These are phyloP conservation scores for Drechmeria coniospora DNA, from an alignment of 2,329 filamentous ascomycete genomes.

Conservation along the genomic window DNA sequence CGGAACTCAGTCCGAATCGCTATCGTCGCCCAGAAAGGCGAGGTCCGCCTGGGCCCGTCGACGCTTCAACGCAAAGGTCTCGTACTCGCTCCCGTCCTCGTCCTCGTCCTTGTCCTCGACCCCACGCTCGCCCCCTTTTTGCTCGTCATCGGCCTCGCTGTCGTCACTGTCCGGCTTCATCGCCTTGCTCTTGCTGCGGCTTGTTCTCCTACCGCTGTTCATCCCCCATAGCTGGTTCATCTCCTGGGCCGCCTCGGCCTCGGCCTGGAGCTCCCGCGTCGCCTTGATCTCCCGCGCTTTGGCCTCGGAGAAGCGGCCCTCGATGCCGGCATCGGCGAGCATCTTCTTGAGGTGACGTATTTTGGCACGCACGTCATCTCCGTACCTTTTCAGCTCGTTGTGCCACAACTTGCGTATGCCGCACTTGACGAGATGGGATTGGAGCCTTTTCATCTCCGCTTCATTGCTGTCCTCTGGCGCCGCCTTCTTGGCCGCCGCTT, in stretches of 20 bases:
- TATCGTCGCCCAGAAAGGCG: constrained; percentile 54
- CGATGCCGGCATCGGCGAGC: constrained; percentile 74
- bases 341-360: constrained; percentile 66
- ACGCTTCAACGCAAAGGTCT: constrained; percentile 27
- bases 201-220: constrained; percentile 23
- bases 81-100: constrained; percentile 15
- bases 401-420: constrained; percentile 87
- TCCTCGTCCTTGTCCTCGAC: constrained; percentile 16
- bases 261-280: constrained; percentile 64
- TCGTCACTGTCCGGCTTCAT: constrained; percentile 14
- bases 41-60: constrained; percentile 35
- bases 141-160: constrained; percentile 10
- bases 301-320: constrained; percentile 70
- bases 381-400: constrained; percentile 63
- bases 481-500: constrained; percentile 15
- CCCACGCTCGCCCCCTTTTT: constrained; percentile 10
- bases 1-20: constrained; percentile 48
- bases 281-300: constrained; percentile 82
- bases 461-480: constrained; percentile 43
- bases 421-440: constrained; percentile 76
- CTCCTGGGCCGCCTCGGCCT: constrained; percentile 72
- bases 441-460: constrained; percentile 73
- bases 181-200: constrained; percentile 19
- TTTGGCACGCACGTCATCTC: constrained; percentile 59
- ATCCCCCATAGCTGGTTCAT: constrained; percentile 67